phyloP scores from a whole-genome alignment of 2,329 filamentous ascomycete species.

The Huntiella decipiens region DNA sequence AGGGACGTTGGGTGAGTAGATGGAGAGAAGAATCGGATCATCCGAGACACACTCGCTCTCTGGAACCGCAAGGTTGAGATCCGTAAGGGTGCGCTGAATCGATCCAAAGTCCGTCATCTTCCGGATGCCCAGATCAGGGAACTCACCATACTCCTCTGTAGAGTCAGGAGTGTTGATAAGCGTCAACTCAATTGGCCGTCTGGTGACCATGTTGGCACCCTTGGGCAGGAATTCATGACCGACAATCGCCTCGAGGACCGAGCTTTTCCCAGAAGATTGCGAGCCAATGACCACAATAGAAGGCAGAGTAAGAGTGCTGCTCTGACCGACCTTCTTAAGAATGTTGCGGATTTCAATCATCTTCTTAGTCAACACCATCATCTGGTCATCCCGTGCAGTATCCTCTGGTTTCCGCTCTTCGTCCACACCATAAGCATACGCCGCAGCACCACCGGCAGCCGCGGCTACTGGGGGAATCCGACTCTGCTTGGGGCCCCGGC shows the following conservation, averaged over 20 bases:
- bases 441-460: constrained; percentile 54
- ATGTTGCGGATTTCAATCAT: constrained; percentile 98
- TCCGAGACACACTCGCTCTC: constrained; percentile 85
- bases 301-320: constrained; percentile 67
- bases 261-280: constrained; percentile 95
- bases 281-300: constrained; percentile 99
- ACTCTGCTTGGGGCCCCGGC: constrained; percentile 36
- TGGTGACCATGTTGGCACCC: constrained; percentile 96
- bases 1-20: constrained; percentile 88
- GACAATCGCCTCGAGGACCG: constrained; percentile 88
- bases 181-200: constrained; percentile 86
- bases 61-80: constrained; percentile 83
- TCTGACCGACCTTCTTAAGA: constrained; percentile 79
- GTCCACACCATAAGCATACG: constrained; percentile 47
- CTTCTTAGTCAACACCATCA: constrained; percentile 98
- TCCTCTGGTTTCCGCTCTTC: constrained; percentile 47
- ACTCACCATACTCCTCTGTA: constrained; percentile 82
- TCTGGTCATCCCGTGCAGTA: constrained; percentile 77
- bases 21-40: constrained; percentile 87
- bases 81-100: constrained; percentile 83
- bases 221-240: constrained; percentile 96
- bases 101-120: constrained; percentile 83
- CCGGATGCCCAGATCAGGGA: constrained; percentile 73
- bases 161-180: constrained; percentile 86
- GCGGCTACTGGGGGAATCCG: constrained; percentile 41